These are phyloP conservation scores for Teratosphaeria nubilosa DNA, from an alignment of 2,329 filamentous ascomycete genomes.

Conservation along the genomic window DNA sequence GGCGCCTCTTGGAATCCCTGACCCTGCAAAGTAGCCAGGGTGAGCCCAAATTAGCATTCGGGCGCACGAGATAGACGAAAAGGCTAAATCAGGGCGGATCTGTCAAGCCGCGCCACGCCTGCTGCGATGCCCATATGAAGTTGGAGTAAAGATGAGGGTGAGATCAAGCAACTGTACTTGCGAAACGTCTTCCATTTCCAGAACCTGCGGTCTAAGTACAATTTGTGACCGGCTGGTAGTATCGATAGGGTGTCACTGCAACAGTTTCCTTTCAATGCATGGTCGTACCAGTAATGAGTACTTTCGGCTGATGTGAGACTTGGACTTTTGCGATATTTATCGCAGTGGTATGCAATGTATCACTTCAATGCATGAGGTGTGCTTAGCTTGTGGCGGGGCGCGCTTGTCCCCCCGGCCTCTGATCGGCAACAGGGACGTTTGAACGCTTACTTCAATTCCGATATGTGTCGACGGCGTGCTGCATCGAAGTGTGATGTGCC, in stretches of 20 bases:
- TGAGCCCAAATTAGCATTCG: background rate
- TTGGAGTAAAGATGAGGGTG: background rate
- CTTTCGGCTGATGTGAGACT: background rate
- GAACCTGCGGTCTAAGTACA: background rate
- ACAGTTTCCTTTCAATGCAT: background rate
- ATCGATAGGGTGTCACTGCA: background rate
- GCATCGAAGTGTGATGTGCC: background rate
- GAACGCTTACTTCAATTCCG: background rate
- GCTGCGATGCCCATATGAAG: background rate
- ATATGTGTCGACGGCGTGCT: background rate
- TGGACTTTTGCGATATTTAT: constrained; percentile 4
- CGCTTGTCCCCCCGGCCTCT: background rate
- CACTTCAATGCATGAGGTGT: background rate
- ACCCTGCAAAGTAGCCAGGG: background rate
- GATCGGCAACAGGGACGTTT: background rate
- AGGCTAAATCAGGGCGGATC: background rate
- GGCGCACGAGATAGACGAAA: background rate
- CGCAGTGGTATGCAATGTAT: background rate
- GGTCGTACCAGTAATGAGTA: background rate
- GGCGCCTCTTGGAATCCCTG: background rate
- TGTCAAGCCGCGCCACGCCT: background rate
- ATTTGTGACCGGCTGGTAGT: background rate
- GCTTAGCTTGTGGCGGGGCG: background rate
- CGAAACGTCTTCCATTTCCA: background rate
- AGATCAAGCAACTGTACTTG: background rate